Percentiles rank a stretch among this genome's conserved stretches.
Conservation (phyloP, 768 basidiomycete species). For the Mrakia frigida region DNA sequence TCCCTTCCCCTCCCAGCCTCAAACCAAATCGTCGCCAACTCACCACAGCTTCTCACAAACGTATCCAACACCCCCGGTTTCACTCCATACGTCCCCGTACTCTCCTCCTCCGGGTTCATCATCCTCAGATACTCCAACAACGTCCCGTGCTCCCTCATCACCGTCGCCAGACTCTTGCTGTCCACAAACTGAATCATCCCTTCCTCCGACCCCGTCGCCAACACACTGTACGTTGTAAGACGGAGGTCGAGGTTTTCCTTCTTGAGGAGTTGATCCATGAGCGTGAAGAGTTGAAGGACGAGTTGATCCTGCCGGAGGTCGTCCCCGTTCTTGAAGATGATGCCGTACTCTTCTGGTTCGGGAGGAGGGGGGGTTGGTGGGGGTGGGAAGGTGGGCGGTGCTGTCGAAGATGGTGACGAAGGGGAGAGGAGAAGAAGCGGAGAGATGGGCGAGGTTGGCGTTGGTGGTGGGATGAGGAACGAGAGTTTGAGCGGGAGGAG, state of each 20-base stretch:
- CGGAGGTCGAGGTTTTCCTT: constrained; percentile 95
- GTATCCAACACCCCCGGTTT: constrained; percentile 91
- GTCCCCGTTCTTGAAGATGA: constrained; percentile 98
- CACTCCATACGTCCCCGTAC: constrained; percentile 90
- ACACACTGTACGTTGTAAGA: constrained; percentile 81
- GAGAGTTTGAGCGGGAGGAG: constrained; percentile 85
- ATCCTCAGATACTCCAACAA: constrained; percentile 81
- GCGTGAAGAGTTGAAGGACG: constrained; percentile 94
- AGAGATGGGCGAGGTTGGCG: not conserved
- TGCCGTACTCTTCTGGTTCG: constrained; percentile 68
- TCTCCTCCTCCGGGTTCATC: constrained; percentile 83
- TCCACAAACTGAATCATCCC: constrained; percentile 96
- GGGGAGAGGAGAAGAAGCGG: not conserved
- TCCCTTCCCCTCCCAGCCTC: too few relatives aligned
- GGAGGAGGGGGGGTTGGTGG: not conserved
- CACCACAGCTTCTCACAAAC: constrained; percentile 93
- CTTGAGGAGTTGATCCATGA: constrained; percentile 88
- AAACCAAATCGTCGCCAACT: constrained; percentile 38
- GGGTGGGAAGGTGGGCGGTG: not conserved
- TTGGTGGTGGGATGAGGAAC: constrained; percentile 53
- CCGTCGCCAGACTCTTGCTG: constrained; percentile 90
- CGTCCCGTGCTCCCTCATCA: constrained; percentile 68
- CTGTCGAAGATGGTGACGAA: not conserved
- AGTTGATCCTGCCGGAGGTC: constrained; percentile 98
- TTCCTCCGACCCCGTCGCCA: constrained; percentile 84